Base-by-base conservation (phyloP, 495 filamentous ascomycete genomes). In the Penicillium lividum region DNA sequence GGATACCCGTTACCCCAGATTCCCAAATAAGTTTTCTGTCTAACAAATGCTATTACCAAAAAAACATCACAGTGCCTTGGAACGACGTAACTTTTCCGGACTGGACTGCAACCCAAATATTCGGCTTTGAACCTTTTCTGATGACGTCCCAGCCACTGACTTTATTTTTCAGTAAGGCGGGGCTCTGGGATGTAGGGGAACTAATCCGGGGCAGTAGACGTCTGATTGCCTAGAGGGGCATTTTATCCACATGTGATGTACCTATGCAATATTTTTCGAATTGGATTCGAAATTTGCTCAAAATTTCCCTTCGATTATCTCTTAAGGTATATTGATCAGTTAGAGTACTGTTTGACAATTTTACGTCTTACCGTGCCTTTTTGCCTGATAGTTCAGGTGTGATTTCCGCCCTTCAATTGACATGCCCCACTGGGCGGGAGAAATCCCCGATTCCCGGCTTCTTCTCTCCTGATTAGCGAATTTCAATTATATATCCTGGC, bases 311-410 rank as follows among this genome's bases (percentile, higher is more conserved):
- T 2, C 22, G 22, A 22, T 22, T 22, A 22, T 22, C 22, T 22
- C 22, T 22, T 22, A 22, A 22, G 1, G 22, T 22, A 1, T 1
- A 22, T 22, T 22, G 22, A 22, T 22, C 1, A 22, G 22, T 22
- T 22, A 22, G 22, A 22, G 22, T 22, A 22, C 2, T 22, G 22
- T 1, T 22, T 2, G 2, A 22, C 22, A 22, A 22, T 22, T 22
- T 22, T 2, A n/a, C n/a, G n/a, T n/a, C 2, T 22, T 22, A 2
- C 22, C 42, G 18, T 15, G 8, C 43, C 11, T 15, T 49, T 15
- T 15, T 49, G 57, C 61, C 61, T 57, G 34, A 60, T 30, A 50
- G 38, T 54, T 50, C 43, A 22, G 61, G 61, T 53, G n/a, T 22
- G 7, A 44, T 5, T 18, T 27, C 36, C 57, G 57, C 57, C 57